phyloP scores from a whole-genome alignment of 208 protist species.

The Leptomonas seymouri region DNA sequence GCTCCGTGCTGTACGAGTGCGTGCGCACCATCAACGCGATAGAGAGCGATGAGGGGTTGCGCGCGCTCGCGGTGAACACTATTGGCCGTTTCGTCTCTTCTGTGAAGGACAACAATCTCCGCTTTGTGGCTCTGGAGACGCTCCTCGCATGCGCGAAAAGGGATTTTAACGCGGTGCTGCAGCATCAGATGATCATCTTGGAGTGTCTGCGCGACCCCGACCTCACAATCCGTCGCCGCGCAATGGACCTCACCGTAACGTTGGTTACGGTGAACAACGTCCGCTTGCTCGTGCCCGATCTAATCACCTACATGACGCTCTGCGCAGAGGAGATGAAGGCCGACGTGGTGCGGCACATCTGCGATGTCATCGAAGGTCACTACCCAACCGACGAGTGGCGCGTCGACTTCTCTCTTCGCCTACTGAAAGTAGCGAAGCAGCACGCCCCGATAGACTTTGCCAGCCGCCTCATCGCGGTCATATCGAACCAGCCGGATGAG shows the following conservation, averaged over 20 bases:
- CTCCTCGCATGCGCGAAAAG: slow-evolving; percentile 89
- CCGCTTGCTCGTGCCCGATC: slow-evolving; percentile 93
- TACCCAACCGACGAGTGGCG: slow-evolving; percentile 96
- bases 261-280: slow-evolving; percentile 96
- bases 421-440: slow-evolving; percentile 87
- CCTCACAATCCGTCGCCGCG: slow-evolving; percentile 96
- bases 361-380: slow-evolving; percentile 91
- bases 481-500: slow-evolving; percentile 84
- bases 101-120: slow-evolving; percentile 98
- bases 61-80: slow-evolving; percentile 97
- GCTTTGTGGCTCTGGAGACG: slow-evolving; percentile 97
- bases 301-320: slow-evolving; percentile 94
- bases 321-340: slow-evolving; percentile 93
- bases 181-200: slow-evolving; percentile 94
- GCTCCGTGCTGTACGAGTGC: slow-evolving; percentile 98
- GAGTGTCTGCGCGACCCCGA: slow-evolving; percentile 97
- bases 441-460: slow-evolving; percentile 73
- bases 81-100: slow-evolving; percentile 97
- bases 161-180: slow-evolving; percentile 92
- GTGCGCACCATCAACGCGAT: slow-evolving; percentile 98
- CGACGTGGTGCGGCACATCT: slow-evolving; percentile 94
- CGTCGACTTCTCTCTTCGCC: slow-evolving; percentile 95
- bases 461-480: slow-evolving; percentile 86
- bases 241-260: slow-evolving; percentile 97
- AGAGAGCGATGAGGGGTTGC: slow-evolving; percentile 87